Evolutionary conservation across 345 rosid species (phyloP).

Genomic region (Kernera saxatilis): DNA sequence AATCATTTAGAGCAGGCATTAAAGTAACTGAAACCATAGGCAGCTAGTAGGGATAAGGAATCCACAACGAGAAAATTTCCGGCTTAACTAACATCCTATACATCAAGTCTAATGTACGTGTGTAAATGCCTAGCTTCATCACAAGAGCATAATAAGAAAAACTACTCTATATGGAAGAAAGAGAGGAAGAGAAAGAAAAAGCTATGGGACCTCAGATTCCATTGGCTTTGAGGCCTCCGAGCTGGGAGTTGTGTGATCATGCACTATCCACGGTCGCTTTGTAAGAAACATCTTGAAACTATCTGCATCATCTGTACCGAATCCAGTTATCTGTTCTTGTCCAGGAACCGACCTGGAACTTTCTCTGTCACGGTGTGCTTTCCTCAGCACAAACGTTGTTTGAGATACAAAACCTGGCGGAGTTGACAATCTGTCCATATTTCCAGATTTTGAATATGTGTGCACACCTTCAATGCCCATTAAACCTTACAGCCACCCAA

Average conservation of each 20-base stretch:
- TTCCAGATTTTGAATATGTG: not conserved
- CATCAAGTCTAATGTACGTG: not conserved
- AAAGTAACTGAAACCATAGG: not conserved
- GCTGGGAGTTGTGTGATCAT: constrained; percentile 6
- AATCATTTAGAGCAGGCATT: not conserved
- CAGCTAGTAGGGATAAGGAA: not conserved
- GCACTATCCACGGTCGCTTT: constrained; percentile 28
- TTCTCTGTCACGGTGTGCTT: constrained; percentile 6
- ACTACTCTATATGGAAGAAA: not conserved
- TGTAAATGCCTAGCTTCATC: not conserved
- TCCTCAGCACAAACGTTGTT: constrained; percentile 21
- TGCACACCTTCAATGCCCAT: constrained; percentile 4
- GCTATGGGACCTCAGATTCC: constrained; percentile 8
- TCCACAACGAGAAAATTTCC: not conserved
- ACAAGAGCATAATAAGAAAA: not conserved
- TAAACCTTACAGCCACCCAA: not conserved
- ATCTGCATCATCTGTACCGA: not conserved
- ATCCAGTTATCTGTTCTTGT: constrained; percentile 9
- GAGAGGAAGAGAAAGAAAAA: not conserved
- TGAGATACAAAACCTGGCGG: constrained; percentile 27
- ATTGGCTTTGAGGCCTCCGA: constrained; percentile 5
- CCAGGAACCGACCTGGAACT: not conserved
- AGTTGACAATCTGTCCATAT: constrained; percentile 6
- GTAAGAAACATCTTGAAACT: not conserved
- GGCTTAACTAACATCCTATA: not conserved